Percentiles rank a stretch among this genome's conserved stretches.
Evolutionary conservation across 495 filamentous ascomycete species (phyloP).

Genomic region (Peziza echinospora): DNA sequence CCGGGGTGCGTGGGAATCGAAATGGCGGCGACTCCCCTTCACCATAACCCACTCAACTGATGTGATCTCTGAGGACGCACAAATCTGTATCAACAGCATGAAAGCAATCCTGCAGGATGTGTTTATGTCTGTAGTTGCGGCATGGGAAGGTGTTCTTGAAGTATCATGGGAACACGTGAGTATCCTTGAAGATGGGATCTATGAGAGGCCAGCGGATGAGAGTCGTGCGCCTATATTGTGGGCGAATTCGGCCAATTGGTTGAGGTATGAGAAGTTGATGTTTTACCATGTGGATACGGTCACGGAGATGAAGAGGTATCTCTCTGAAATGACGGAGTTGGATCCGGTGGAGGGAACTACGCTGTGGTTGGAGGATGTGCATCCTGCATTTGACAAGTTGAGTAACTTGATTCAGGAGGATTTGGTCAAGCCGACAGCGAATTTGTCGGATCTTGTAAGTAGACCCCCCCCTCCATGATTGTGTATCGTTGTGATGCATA

Average conservation of each 20-base stretch:
- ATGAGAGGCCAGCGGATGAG: constrained; percentile 34
- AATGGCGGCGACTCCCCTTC: constrained; percentile 32
- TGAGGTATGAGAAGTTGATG: constrained; percentile 33
- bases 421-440: constrained; percentile 28
- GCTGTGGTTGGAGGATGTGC: constrained; percentile 23
- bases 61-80: constrained; percentile 10
- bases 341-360: constrained; percentile 7
- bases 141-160: constrained; percentile 28
- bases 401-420: constrained; percentile 27
- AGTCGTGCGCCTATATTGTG: constrained; percentile 33
- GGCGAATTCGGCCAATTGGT: constrained; percentile 29
- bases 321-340: constrained; percentile 12
- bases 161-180: constrained; percentile 25
- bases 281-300: constrained; percentile 27
- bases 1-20: constrained; percentile 28
- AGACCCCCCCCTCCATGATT: neutral
- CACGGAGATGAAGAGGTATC: constrained; percentile 27
- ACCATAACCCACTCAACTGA: constrained; percentile 21
- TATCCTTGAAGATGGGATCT: constrained; percentile 36
- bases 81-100: constrained; percentile 23
- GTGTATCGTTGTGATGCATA: neutral
- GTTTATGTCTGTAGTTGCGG: constrained; percentile 26
- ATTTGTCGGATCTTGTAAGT: constrained; percentile 22
- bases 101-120: constrained; percentile 30
- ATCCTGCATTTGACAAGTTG: constrained; percentile 25